A percentile compares a stretch with the other conserved stretches of the same genome.
Conservation (phyloP, 1,284 basidiomycete genomes). For the Ustilago loliicola region DNA sequence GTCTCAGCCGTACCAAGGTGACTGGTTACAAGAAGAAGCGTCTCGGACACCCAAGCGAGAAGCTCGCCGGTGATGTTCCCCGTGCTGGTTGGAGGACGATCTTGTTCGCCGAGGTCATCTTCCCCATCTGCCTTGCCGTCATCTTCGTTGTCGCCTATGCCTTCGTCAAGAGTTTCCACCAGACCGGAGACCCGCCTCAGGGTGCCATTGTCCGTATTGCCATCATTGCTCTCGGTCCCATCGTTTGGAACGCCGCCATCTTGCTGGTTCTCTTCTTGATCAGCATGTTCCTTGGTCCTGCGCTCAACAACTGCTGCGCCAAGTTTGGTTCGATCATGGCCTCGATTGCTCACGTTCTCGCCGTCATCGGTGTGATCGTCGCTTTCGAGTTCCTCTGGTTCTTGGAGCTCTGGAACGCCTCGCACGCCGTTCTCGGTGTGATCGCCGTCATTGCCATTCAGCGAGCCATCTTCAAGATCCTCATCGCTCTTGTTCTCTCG, state of each 20-base stretch:
- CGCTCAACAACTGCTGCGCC: constrained; percentile 79
- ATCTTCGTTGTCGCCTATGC: constrained; percentile 69
- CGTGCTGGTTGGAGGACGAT: constrained; percentile 70
- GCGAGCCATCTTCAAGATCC: constrained; percentile 70
- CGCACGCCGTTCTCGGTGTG: constrained; percentile 79
- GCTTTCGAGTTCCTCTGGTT: constrained; percentile 79
- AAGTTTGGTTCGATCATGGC: constrained; percentile 70
- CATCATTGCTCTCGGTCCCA: constrained; percentile 91
- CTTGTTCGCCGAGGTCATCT: constrained; percentile 66
- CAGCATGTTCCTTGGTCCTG: constrained; percentile 91
- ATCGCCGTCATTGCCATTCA: constrained; percentile 71
- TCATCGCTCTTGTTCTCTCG: constrained; percentile 67
- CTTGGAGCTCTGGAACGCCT: constrained; percentile 90
- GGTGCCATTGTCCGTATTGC: constrained; percentile 91
- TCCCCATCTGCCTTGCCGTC: constrained; percentile 66
- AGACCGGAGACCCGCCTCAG: constrained; percentile 64
- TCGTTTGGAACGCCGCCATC: constrained; percentile 93
- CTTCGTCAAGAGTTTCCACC: constrained; percentile 70
- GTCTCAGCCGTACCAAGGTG: constrained; percentile 69
- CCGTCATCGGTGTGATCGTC: constrained; percentile 67
- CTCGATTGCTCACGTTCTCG: constrained; percentile 66
- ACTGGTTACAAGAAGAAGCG: constrained; percentile 71
- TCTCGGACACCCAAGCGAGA: constrained; percentile 70
- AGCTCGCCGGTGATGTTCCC: constrained; percentile 68
- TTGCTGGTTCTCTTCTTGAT: constrained; percentile 88